phyloP scores from a whole-genome alignment of 352 stramenopile genomes.

The Pythium folliculosum region DNA sequence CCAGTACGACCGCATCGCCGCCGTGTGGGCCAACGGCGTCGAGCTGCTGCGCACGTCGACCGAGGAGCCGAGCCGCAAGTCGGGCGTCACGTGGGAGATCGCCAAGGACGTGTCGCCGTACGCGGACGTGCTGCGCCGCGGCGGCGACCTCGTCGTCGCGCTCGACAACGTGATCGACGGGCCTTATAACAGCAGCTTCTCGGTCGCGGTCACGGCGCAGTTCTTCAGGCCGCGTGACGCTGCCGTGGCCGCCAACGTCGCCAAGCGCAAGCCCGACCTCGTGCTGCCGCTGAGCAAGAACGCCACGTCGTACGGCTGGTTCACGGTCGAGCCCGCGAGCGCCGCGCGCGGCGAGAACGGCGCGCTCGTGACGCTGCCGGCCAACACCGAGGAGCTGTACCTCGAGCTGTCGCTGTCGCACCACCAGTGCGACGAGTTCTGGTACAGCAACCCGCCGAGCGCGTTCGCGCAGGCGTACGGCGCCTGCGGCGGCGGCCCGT shows the following conservation, averaged over 20 bases:
- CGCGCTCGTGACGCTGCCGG: slow-evolving; percentile 47
- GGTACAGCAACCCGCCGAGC: slow-evolving; percentile 63
- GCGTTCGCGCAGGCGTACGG: slow-evolving; percentile 31
- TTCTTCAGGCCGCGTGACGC: slow-evolving; percentile 46
- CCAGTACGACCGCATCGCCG: slow-evolving; percentile 76
- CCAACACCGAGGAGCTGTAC: slow-evolving; percentile 67
- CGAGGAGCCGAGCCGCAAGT: slow-evolving; percentile 51
- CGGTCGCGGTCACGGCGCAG: slow-evolving; percentile 53
- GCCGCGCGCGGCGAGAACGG: slow-evolving; percentile 31
- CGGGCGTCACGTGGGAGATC: slow-evolving; percentile 57
- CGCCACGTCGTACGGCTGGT: slow-evolving; percentile 59
- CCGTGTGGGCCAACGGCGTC: slow-evolving; percentile 70
- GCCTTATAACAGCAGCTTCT: slow-evolving; percentile 67
- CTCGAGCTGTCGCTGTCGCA: slow-evolving; percentile 72
- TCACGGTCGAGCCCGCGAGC: slow-evolving; percentile 53
- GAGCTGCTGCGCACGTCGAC: slow-evolving; percentile 79
- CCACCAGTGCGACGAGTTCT: slow-evolving; percentile 80
- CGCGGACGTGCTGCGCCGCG: slow-evolving; percentile 42
- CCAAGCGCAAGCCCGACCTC: slow-evolving; percentile 35
- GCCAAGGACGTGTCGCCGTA: slow-evolving; percentile 73
- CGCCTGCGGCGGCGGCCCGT: slow-evolving; percentile 50
- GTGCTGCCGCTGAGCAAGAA: slow-evolving; percentile 51
- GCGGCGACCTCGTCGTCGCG: slow-evolving; percentile 54
- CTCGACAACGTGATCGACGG: slow-evolving; percentile 70
- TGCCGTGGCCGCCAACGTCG: slow-evolving; percentile 24